Conservation (phyloP, 108 stramenopile genomes). For the Cyclotella atomus region DNA sequence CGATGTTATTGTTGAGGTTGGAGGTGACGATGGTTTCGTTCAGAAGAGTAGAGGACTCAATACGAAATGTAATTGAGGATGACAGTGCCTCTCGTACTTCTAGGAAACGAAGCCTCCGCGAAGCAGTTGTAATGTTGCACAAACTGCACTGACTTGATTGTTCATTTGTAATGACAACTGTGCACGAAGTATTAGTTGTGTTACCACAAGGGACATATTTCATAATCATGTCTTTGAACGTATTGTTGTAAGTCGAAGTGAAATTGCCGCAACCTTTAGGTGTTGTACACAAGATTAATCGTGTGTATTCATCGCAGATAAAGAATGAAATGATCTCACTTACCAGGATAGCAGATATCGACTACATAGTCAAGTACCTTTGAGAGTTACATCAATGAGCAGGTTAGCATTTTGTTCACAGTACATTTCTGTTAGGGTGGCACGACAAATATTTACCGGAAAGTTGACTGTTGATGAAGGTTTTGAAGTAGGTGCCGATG, state of each 20-base stretch:
- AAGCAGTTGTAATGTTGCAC: neutral
- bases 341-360: too few relatives aligned
- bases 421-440: too few relatives aligned
- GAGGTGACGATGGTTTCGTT: neutral
- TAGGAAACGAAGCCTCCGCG: neutral
- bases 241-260: neutral
- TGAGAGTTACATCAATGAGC: neutral
- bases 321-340: too few relatives aligned
- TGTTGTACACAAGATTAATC: too few relatives aligned
- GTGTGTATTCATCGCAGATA: too few relatives aligned
- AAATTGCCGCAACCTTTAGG: neutral
- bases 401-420: too few relatives aligned
- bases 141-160: neutral
- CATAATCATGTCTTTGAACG: neutral
- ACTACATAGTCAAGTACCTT: too few relatives aligned
- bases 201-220: neutral
- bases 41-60: neutral
- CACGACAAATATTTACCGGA: too few relatives aligned
- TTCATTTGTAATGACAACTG: neutral
- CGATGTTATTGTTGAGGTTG: neutral
- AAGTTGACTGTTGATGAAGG: neutral
- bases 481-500: neutral
- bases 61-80: neutral
- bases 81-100: neutral
- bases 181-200: neutral